These are phyloP conservation scores for Mortierella antarctica DNA, from an alignment of 192 early-diverging fungal genomes.

Conservation along the genomic window DNA sequence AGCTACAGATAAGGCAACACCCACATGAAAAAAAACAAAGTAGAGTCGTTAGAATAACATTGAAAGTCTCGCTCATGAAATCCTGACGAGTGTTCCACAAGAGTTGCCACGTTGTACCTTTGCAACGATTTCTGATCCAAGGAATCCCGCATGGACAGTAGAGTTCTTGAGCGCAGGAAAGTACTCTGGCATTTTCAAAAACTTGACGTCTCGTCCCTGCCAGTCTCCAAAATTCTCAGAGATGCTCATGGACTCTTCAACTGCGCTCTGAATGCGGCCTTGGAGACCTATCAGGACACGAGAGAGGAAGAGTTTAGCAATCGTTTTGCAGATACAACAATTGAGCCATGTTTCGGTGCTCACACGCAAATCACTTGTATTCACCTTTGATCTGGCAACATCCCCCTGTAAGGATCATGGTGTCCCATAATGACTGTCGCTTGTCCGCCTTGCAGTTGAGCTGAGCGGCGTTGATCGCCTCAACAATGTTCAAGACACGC, in stretches of 20 bases:
- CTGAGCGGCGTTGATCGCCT: constrained; percentile 74
- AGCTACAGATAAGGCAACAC: constrained; percentile 30
- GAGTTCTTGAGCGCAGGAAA: constrained; percentile 81
- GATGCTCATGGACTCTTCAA: constrained; percentile 69
- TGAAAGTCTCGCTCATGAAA: background rate
- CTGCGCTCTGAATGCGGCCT: constrained; percentile 74
- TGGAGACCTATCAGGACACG: constrained; percentile 63
- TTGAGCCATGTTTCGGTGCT: background rate
- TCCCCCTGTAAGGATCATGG: constrained; percentile 88
- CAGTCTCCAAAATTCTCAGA: constrained; percentile 89
- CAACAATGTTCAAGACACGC: constrained; percentile 58
- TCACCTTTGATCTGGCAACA: constrained; percentile 60
- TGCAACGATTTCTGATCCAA: constrained; percentile 89
- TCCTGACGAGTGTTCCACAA: background rate
- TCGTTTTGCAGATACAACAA: background rate
- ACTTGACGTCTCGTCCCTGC: constrained; percentile 87
- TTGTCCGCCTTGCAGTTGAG: constrained; percentile 78
- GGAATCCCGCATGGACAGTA: constrained; percentile 74
- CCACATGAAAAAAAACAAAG: background rate
- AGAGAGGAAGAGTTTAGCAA: background rate
- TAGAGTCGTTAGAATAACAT: constrained; percentile 41
- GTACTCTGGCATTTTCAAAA: constrained; percentile 87
- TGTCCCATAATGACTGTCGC: constrained; percentile 86
- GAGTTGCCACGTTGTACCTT: constrained; percentile 65
- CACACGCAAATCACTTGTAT: background rate